These are phyloP conservation scores for Nicotiana attenuata DNA, from an alignment of 257 asterid genomes.

Conservation along the genomic window DNA sequence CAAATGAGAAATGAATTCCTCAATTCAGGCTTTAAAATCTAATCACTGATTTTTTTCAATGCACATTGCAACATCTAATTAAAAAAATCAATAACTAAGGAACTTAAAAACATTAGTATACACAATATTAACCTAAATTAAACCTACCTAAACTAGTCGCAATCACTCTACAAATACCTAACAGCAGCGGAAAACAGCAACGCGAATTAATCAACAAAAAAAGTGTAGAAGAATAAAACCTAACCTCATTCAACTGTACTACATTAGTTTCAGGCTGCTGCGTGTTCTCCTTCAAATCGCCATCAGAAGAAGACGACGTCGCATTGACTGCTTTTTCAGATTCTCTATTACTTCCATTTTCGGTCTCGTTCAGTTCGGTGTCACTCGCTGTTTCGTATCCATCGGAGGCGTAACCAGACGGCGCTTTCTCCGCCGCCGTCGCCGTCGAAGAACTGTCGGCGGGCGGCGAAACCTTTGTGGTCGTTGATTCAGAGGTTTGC, in stretches of 20 bases:
- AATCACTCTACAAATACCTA: neutral
- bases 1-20: neutral
- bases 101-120: neutral
- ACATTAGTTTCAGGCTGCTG: slow-evolving; percentile 6
- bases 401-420: slow-evolving; percentile 56
- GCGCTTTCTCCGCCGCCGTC: slow-evolving; percentile 10
- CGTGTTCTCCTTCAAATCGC: neutral
- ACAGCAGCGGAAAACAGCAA: neutral
- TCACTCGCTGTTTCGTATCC: slow-evolving; percentile 98
- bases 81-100: no score
- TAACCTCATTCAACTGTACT: slow-evolving; percentile 21
- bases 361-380: slow-evolving; percentile 47
- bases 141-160: neutral
- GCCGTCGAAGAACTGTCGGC: slow-evolving; percentile 5
- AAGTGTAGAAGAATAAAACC: neutral
- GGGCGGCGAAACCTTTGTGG: neutral
- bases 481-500: neutral
- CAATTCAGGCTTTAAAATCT: neutral
- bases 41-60: neutral
- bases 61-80: neutral
- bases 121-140: neutral
- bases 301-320: neutral
- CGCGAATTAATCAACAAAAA: neutral
- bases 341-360: neutral
- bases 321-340: neutral